These are phyloP conservation scores for Dissophora ornata DNA, from an alignment of 192 early-diverging fungal species.

Conservation along the genomic window DNA sequence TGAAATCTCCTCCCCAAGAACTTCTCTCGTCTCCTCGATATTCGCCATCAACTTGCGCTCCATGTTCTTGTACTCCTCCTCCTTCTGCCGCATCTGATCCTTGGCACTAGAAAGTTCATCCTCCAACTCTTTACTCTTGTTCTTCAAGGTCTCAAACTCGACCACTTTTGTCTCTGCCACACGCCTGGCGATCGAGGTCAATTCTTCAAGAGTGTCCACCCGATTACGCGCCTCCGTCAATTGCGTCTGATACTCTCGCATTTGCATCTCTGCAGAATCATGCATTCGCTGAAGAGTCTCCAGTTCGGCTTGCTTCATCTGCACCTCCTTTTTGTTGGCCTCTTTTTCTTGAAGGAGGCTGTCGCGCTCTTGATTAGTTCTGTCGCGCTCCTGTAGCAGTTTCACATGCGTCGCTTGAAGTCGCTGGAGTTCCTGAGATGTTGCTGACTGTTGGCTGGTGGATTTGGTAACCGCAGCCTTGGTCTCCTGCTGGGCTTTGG, in stretches of 20 bases:
- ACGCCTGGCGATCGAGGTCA: slow-evolving; percentile 50
- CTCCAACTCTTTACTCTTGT: slow-evolving; percentile 16
- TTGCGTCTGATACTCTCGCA: slow-evolving; percentile 32
- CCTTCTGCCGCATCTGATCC: slow-evolving; percentile 8
- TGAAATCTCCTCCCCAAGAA: slow-evolving; percentile 46
- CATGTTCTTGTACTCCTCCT: slow-evolving; percentile 15
- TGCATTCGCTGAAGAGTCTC: slow-evolving; percentile 26
- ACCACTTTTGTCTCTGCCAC: slow-evolving; percentile 37
- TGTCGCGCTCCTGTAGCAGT: slow-evolving; percentile 26
- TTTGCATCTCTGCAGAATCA: slow-evolving; percentile 19
- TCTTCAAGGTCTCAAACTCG: slow-evolving; percentile 23
- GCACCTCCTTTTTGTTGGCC: slow-evolving; percentile 15
- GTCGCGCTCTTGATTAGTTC: slow-evolving; percentile 17
- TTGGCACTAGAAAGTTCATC: background rate
- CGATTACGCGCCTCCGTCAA: slow-evolving; percentile 27
- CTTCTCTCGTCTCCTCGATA: slow-evolving; percentile 26
- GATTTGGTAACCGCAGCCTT: slow-evolving; percentile 2
- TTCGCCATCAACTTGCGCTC: slow-evolving; percentile 10
- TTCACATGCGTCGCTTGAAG: slow-evolving; percentile 30
- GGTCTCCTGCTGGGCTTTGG: slow-evolving; percentile 28
- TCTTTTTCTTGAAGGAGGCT: slow-evolving; percentile 6
- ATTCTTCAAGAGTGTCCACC: slow-evolving; percentile 37
- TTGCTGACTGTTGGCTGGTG: slow-evolving; percentile 1
- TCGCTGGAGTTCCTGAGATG: slow-evolving; percentile 16
- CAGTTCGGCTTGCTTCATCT: slow-evolving; percentile 32